Conservation (phyloP, 371 early-diverging fungal species). For the Hamiltosporidium tvaerminnensis region DNA sequence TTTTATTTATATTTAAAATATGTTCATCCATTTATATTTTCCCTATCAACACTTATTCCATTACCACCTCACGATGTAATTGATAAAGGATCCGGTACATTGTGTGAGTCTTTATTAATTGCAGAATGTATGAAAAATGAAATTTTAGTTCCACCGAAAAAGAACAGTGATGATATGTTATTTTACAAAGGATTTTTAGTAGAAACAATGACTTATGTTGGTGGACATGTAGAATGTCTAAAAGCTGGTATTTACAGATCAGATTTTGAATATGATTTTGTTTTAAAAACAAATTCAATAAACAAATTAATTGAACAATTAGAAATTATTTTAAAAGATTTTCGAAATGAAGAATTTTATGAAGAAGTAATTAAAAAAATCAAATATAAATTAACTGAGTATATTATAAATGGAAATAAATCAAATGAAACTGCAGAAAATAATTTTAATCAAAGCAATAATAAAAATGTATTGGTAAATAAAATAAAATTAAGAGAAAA, state of each 20-base stretch:
- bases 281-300: constrained; percentile 59
- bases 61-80: constrained; percentile 82
- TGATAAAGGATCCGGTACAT: constrained; percentile 83
- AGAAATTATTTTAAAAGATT: constrained; percentile 55
- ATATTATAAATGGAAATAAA: constrained; percentile 16
- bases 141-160: constrained; percentile 88
- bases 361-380: constrained; percentile 23
- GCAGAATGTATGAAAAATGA: constrained; percentile 71
- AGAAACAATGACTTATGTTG: constrained; percentile 87
- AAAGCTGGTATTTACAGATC: constrained; percentile 91
- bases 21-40: constrained; percentile 95
- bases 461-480: constrained; percentile 33
- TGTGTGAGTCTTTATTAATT: constrained; percentile 91
- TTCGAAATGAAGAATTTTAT: constrained; percentile 12
- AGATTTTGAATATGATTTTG: constrained; percentile 75
- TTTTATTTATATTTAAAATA: constrained; percentile 97
- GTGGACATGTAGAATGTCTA: constrained; percentile 93
- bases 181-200: constrained; percentile 73
- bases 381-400: constrained; percentile 6
- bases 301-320: constrained; percentile 65
- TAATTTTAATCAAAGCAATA: constrained; percentile 55
- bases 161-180: constrained; percentile 59
- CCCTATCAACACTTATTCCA: constrained; percentile 92
- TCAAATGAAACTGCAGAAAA: constrained; percentile 62
- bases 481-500: constrained; percentile 37